Conservation (phyloP, 352 stramenopile species). For the Peronospora belbahrii region DNA sequence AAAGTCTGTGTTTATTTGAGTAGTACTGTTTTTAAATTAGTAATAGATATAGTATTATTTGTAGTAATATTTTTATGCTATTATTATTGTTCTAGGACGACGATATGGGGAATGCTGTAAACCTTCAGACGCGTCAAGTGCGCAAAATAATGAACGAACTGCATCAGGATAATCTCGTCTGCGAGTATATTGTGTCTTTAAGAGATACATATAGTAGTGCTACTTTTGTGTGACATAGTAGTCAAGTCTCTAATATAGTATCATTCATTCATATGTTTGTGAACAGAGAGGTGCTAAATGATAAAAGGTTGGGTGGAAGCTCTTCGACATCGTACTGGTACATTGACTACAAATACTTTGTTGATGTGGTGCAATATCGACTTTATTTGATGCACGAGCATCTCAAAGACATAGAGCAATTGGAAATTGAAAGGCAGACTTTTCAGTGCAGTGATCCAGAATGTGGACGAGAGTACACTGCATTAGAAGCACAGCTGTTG, state of each 20-base stretch:
- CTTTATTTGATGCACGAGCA: conserved; percentile 85
- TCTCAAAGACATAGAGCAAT: conserved; percentile 76
- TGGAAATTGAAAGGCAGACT: conserved; percentile 83
- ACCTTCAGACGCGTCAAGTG: conserved; percentile 83
- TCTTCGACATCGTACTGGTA: conserved; percentile 88
- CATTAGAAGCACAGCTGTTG: conserved; percentile 72
- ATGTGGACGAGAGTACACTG: conserved; percentile 83
- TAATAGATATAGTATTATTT: not conserved
- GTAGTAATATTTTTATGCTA: not conserved
- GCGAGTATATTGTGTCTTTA: conserved; percentile 38
- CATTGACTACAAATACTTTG: conserved; percentile 91
- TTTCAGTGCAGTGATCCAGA: conserved; percentile 83
- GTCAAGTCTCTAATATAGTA: conserved; percentile 5
- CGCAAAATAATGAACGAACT: conserved; percentile 87
- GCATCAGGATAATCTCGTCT: conserved; percentile 80
- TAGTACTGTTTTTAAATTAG: not conserved
- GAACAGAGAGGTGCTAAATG: conserved; percentile 75
- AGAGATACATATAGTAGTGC: no score
- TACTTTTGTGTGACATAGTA: no score
- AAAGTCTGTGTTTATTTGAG: conserved; percentile 68
- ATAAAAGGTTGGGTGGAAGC: conserved; percentile 76
- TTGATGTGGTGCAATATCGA: conserved; percentile 84
- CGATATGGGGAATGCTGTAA: conserved; percentile 83
- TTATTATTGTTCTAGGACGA: conserved; percentile 51
- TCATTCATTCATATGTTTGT: not conserved